Evolutionary conservation across 164 flowering plant genomes (phyloP), one percentile per base, ranked within the genome.

Genomic region (Warburgia ugandensis): DNA sequence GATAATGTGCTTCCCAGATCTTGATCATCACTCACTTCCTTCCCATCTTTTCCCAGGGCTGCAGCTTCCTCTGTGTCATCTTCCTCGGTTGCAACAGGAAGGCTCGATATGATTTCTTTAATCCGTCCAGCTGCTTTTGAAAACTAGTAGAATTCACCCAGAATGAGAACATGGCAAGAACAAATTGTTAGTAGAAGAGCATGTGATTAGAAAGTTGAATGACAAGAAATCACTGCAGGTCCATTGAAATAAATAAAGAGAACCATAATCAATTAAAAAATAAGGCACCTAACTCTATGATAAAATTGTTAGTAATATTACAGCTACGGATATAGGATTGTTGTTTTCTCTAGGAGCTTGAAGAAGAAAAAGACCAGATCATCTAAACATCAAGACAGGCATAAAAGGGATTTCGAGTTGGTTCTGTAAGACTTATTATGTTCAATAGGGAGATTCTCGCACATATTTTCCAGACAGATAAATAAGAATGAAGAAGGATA

Each of bases 11-110:
- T 67, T 52, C 59, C 69, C 50, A 52, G 63, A 6, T 40, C 29
- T 16, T 54, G 36, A 44, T 26, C 45, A 33, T 58, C 64, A 50
- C 40, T 42, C 25, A 7, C 52, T 31, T 41, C 65, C 5, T 31
- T 50, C 38, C 67, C 76, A 32, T 75, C 80, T 60, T 69, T 63
- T 4, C 56, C 48, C 55, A 86, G 63, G 22, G 76, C 74, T 36
- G 47, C 77, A 55, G 87, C 80, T 73, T 88, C 97, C 45, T 86
- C 86, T 8, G 32, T 42, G 53, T 92, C 99, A 55, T 88, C 99
- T 46, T 72, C 78, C 63, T 77, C 64, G 20, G 83, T 80, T 36
- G 94, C 85, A 39, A 79, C 66, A 22, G 99, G 99, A 59, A 92
- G 89, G 56, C 57, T 64, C 21, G 78, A 75, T 63, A 92, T 80